A percentile compares a stretch with the other conserved stretches of the same genome.
Evolutionary conservation across 345 rosid species (phyloP).

Genomic region (Litchi chinensis): DNA sequence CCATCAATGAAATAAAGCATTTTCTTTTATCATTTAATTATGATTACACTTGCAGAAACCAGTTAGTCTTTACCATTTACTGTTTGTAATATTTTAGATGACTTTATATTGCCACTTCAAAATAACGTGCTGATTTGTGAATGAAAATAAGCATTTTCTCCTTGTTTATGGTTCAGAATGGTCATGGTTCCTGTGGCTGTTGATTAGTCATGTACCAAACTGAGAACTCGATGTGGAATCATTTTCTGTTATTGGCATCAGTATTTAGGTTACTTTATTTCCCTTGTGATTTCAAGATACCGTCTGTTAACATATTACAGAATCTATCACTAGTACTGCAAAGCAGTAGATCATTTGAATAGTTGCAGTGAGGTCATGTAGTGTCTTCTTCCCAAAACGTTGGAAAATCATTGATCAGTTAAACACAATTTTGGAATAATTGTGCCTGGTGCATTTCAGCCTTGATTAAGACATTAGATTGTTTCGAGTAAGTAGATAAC

Average conservation of each 20-base stretch:
- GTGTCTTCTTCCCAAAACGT: neutral
- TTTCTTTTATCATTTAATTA: neutral
- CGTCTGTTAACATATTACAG: neutral
- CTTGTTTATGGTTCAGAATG: neutral
- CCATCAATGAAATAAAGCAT: conserved; percentile 22
- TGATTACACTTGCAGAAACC: neutral
- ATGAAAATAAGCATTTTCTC: neutral
- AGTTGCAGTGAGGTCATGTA: neutral
- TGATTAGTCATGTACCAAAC: neutral
- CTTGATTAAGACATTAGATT: neutral
- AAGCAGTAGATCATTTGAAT: neutral
- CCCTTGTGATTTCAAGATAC: neutral
- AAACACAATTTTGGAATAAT: neutral
- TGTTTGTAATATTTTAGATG: neutral
- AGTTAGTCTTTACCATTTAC: neutral
- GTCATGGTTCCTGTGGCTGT: neutral
- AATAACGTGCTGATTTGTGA: neutral
- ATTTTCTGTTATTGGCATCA: neutral
- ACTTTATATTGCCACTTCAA: neutral
- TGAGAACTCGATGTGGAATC: neutral
- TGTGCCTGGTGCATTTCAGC: neutral
- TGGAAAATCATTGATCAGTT: neutral
- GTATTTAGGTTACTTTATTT: neutral
- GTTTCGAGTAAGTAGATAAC: neutral
- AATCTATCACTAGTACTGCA: neutral